These are phyloP conservation scores for Tylopilus felleus DNA, from an alignment of 768 basidiomycete genomes.

Conservation along the genomic window DNA sequence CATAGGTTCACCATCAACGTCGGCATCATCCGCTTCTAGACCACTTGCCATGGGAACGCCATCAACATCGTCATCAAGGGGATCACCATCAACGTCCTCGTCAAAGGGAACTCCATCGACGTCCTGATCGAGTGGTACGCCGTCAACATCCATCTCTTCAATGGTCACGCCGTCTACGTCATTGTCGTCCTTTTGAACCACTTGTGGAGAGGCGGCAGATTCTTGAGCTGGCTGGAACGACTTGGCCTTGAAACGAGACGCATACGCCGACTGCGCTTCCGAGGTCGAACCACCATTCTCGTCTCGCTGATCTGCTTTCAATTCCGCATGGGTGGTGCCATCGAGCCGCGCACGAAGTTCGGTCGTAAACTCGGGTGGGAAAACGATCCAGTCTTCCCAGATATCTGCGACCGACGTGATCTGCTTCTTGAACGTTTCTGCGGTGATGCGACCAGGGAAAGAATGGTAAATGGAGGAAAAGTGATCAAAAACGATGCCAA, in stretches of 20 bases:
- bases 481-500: constrained; percentile 96
- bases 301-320: constrained; percentile 28
- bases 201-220: constrained; percentile 23
- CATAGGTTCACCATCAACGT: constrained; percentile 31
- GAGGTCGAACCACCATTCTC: constrained; percentile 8
- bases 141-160: constrained; percentile 51
- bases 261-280: constrained; percentile 34
- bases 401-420: constrained; percentile 87
- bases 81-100: constrained; percentile 25
- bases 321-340: constrained; percentile 40
- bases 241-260: constrained; percentile 73
- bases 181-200: constrained; percentile 39
- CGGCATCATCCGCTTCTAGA: constrained; percentile 14
- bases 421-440: constrained; percentile 93
- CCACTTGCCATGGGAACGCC: constrained; percentile 35
- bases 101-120: constrained; percentile 38
- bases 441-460: constrained; percentile 93
- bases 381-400: constrained; percentile 99
- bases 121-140: constrained; percentile 40
- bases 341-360: constrained; percentile 75
- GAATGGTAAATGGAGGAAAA: constrained; percentile 91
- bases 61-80: constrained; percentile 36
- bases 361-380: constrained; percentile 79
- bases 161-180: constrained; percentile 53
- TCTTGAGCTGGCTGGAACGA: constrained; percentile 71